Evolutionary conservation across 495 filamentous ascomycete species (phyloP), one percentile per base, ranked within the genome.

Genomic region (Xylaria curta): DNA sequence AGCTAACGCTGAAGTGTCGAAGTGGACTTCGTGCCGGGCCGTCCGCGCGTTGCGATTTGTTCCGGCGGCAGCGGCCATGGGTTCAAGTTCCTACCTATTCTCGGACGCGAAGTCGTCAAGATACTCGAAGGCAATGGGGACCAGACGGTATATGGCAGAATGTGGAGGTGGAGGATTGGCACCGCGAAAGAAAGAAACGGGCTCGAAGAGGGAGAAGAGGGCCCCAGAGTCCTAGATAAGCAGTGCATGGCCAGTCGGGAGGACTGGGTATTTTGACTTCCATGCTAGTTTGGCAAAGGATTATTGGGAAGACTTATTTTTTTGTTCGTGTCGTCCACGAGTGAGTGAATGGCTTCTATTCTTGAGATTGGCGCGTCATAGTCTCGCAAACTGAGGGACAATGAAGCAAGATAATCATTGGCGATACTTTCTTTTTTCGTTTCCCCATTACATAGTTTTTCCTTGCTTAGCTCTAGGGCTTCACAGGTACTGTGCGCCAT

Each of bases 51-150:
- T 4, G 91, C 93, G 78, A 76, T 95, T 7, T 91, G 91, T 17
- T 93, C 91, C 0, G 93, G 93, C 5, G 93, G 91, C 3, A 91
- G 88, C 70, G 93, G 93, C 5, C 93, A 96, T 79, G 93, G 78
- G 2, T 95, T 89, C 81, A 94, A 95, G 77, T 94, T 94, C 76
- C 81, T 94, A 75, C 93, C 93, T 6, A 87, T 94, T n/a, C 78
- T 95, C 17, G 93, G 93, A 15, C 89, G 90, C 46, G 87, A 89
- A 77, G 84, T 94, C 51, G 89, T 91, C 15, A 88, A 91, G 65
- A 75, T 80, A 42, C 61, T 80, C 0, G 77, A 79, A 40, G 77
- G 77, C 2, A 71, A 76, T 24, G 76, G 74, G 9, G 36, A 47
- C 10, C 72, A 82, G 31, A 68, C 75, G 19, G 72, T 76, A 19